Evolutionary conservation across 495 filamentous ascomycete species (phyloP).

Genomic region (Aspergillus incahuasiensis): DNA sequence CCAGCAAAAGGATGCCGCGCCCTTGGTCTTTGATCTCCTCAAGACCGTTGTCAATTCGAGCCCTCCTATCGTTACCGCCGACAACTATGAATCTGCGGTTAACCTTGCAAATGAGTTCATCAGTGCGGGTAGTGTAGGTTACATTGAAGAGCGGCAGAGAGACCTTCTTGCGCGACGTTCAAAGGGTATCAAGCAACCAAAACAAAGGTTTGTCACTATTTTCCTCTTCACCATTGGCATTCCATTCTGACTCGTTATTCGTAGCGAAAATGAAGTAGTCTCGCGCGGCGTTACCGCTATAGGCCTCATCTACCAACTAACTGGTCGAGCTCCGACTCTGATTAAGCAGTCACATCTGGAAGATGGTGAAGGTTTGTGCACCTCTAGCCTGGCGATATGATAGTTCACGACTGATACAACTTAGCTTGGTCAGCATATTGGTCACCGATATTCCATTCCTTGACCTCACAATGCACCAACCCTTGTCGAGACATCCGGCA

Average conservation of each 20-base stretch:
- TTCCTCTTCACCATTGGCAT: not conserved
- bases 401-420: conserved; percentile 15
- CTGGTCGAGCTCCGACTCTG: conserved; percentile 70
- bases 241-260: not conserved
- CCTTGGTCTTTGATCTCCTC: conserved; percentile 77
- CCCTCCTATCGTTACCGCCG: conserved; percentile 76
- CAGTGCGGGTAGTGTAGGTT: conserved; percentile 75
- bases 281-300: conserved; percentile 76
- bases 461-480: conserved; percentile 88
- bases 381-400: no score
- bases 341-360: conserved; percentile 94
- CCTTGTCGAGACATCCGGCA: conserved; percentile 91
- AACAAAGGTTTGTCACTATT: conserved; percentile 47
- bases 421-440: conserved; percentile 96
- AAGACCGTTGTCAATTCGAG: conserved; percentile 62
- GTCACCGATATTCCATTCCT: conserved; percentile 86
- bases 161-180: conserved; percentile 51
- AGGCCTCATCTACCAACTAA: conserved; percentile 72
- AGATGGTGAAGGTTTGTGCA: conserved; percentile 64
- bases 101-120: conserved; percentile 86
- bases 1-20: conserved; percentile 59
- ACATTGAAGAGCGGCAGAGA: conserved; percentile 71
- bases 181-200: conserved; percentile 53
- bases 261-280: conserved; percentile 69
- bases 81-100: conserved; percentile 89